Base-by-base conservation (phyloP, 768 basidiomycete genomes). In the Kwoniella dejecticola region DNA sequence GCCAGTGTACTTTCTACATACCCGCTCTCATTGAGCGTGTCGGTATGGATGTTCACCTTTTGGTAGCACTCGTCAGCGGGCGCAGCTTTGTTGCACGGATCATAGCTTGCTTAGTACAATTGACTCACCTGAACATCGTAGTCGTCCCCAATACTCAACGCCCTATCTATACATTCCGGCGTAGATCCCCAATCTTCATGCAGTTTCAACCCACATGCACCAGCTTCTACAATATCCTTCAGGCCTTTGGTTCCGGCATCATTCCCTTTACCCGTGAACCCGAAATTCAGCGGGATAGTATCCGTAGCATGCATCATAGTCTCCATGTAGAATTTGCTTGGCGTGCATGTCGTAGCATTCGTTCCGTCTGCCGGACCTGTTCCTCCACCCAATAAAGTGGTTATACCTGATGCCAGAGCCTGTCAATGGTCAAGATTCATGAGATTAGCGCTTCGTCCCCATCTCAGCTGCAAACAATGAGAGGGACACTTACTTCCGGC, bases 181-280 rank as follows among this genome's bases (percentile, higher is more conserved):
- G 93, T 94, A 19, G 85, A 83, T 1, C 95, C 95, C 95, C 95
- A 97, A 77, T 98, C 95, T 78, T 98, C 96, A 71, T 99, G 96
- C 60, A 99, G 80, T 81, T 99, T 99, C 69, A 98, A 77, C 1
- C 96, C 96, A 13, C 83, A 85, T 1, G 90, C 91, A 10, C 94
- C 94, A 12, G 91, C 90, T 60, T 82, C 82, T 24, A 95, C 82
- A 56, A 93, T 82, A 60, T 96, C 94, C 76, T 87, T 87, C 54
- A 97, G 76, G 10, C 63, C 67, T 24, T 66, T 82, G 10, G 83
- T 81, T 0, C 88, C 91, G 0, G 89, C 84, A 73, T 99, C 96
- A 67, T 97, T 98, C 0, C 94, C 96, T 79, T 96, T 98, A 13
- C 94, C 95, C 1, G 96, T 99, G 74, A 98, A 90, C 1, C 84